Base-by-base conservation (phyloP, 2,329 filamentous ascomycete genomes). In the Zymoseptoria brevis region DNA sequence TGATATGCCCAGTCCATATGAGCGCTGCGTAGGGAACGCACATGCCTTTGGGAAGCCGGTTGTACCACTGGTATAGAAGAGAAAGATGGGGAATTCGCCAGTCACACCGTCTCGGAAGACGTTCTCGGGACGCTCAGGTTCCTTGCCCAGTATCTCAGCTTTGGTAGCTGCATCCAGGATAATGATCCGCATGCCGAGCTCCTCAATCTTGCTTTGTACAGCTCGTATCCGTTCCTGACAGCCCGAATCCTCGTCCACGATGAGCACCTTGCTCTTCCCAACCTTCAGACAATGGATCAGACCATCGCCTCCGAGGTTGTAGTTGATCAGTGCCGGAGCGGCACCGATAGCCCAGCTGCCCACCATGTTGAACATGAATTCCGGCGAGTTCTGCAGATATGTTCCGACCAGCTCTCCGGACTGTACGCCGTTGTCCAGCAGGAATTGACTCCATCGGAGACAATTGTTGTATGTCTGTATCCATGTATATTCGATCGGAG, bases 11-110 rank as follows among this genome's bases (percentile, higher is more conserved):
- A 77, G 64, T 0, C 64, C 67, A 53, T 77, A 76, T 5, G 80
- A 68, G 51, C 80, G 77, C 2, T 76, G 72, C 8, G 81, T 79
- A 19, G 82, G 82, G 64, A 88, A 84, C 0, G 80, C 72, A 65
- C 85, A 87, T 1, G 84, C 88, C 71, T 92, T 92, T 9, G 88
- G 87, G 64, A 89, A 73, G 2, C 88, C 88, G 0, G 88, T 91
- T 0, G 88, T 91, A 41, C 88, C 88, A 62, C 85, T 86, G 5
- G 88, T 92, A 71, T 90, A 91, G 65, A 91, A 84, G 22, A 91
- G 71, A 29, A 80, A 83, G 64, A 84, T 79, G 0, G 87, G 83
- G 64, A 79, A 84, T 13, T 75, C 72, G 0, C 76, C 77, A 52
- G 75, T 75, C 1, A 87, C 76, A 3, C 73, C 74, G 4, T 76